A percentile compares a stretch with the other conserved stretches of the same genome.
phyloP scores from a whole-genome alignment of 768 basidiomycete genomes.

The Omphalotus guepiniiformis region DNA sequence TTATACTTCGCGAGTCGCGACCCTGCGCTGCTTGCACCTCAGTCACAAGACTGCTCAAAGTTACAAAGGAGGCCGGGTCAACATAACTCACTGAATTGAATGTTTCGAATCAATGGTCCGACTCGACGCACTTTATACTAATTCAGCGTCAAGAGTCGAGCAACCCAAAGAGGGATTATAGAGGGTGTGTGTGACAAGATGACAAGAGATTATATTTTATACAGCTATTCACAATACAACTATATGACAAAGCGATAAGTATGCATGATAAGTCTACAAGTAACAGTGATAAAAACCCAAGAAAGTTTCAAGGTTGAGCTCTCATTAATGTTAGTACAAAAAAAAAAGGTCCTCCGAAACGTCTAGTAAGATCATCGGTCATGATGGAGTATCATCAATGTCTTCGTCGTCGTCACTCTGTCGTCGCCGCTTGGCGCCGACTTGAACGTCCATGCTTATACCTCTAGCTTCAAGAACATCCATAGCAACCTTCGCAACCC shows the following conservation, averaged over 20 bases:
- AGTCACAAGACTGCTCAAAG: too few relatives aligned
- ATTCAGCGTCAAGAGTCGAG: neutral
- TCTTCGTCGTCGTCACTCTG: constrained; percentile 49
- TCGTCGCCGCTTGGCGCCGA: constrained; percentile 47
- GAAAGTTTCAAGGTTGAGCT: constrained; percentile 2
- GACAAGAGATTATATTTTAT: constrained; percentile 4
- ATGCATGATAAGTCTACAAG: constrained; percentile 7
- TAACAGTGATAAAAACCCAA: constrained; percentile 1
- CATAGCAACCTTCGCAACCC: constrained; percentile 66
- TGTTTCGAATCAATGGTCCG: too few relatives aligned
- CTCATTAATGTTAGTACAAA: constrained; percentile 3
- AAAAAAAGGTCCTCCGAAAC: too few relatives aligned
- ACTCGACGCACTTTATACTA: too few relatives aligned
- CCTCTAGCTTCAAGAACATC: constrained; percentile 82
- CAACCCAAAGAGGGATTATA: neutral
- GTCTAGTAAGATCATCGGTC: constrained; percentile 24
- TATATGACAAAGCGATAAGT: constrained; percentile 7
- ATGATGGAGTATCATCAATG: constrained; percentile 32
- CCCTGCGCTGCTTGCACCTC: too few relatives aligned
- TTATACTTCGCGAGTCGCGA: too few relatives aligned
- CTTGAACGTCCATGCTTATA: too few relatives aligned
- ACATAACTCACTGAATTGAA: too few relatives aligned
- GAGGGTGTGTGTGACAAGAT: neutral
- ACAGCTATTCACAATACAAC: constrained; percentile 10
- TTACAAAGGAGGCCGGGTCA: too few relatives aligned